These are phyloP conservation scores for Colletotrichum melonis DNA, from an alignment of 2,329 filamentous ascomycete species.

Conservation along the genomic window DNA sequence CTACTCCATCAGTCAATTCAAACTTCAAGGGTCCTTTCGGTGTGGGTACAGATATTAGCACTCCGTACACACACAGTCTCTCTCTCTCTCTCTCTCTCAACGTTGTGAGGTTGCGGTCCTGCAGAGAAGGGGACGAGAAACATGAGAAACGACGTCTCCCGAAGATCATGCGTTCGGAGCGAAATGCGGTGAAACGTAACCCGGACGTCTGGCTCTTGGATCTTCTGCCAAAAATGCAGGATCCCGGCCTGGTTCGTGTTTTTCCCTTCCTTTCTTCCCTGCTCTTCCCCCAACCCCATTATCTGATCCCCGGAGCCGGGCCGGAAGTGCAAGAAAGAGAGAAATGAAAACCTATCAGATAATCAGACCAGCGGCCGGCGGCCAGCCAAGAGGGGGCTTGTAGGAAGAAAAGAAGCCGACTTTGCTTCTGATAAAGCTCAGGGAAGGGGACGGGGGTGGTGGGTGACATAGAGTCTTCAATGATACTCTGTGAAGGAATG, in stretches of 20 bases:
- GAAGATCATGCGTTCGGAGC: slow-evolving; percentile 14
- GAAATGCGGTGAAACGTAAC: slow-evolving; percentile 31
- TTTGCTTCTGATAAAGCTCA: slow-evolving; percentile 1
- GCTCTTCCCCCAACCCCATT: background rate
- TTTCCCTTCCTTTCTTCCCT: background rate
- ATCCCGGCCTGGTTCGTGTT: background rate
- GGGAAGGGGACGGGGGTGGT: background rate
- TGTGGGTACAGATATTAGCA: background rate
- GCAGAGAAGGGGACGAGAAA: background rate
- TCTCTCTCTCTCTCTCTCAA: background rate
- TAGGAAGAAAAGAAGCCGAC: background rate
- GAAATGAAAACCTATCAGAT: background rate
- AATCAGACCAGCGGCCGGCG: no score
- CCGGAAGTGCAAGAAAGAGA: background rate
- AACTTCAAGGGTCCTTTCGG: background rate
- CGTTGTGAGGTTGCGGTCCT: background rate
- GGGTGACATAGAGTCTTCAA: background rate
- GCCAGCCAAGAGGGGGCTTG: background rate
- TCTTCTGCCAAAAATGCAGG: slow-evolving; percentile 4
- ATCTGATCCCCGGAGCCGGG: background rate
- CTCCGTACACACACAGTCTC: background rate
- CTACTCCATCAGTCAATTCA: background rate
- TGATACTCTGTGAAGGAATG: slow-evolving; percentile 24
- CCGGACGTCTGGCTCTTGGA: slow-evolving; percentile 22
- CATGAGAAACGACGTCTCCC: background rate